Evolutionary conservation across 164 flowering plant species (phyloP), one percentile per base, ranked within the genome.

Genomic region (Chloranthus sessilifolius): DNA sequence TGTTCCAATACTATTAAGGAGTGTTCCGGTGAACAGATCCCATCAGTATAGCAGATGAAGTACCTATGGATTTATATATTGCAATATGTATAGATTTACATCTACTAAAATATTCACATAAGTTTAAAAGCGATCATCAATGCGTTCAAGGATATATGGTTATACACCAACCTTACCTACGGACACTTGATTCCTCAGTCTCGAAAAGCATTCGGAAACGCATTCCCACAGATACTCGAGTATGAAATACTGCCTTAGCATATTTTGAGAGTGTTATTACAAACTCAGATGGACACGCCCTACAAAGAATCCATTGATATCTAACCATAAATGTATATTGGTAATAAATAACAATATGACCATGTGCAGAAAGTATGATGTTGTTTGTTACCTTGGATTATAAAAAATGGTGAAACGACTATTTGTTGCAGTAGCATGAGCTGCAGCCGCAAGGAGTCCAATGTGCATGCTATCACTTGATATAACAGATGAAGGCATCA

Each of bases 381-480:
- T n/a, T n/a, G n/a, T n/a, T n/a, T n/a, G 16, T 50, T 53, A 80
- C 95, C 91, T 79, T 44, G 95, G 95, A 50, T 87, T 83, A 57
- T 76, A 87, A 52, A 87, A 87, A 7, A 87, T 61, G 8, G 89
- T 83, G 67, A 87, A 87, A 53, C 95, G 75, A 63, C 95, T 87
- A 54, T 80, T 83, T 33, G 95, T 87, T 7, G 89, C 80, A 44
- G 95, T 83, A 49, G 95, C 95, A 74, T 87, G 95, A 41, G 95
- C 95, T 34, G 95, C 95, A 47, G 95, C 92, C 50, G 92, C 92
- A 61, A 87, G 92, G 42, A 87, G 86, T 43, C 95, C 95, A 42
- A 87, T 80, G 65, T 84, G 95, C 95, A 87, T 87, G 65, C 95
- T 84, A 49, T 87, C 92, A 59, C 92, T 83, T 17, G 95, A 87